These are phyloP conservation scores for Sporothrix globosa DNA, from an alignment of 2,329 filamentous ascomycete genomes.

Conservation along the genomic window DNA sequence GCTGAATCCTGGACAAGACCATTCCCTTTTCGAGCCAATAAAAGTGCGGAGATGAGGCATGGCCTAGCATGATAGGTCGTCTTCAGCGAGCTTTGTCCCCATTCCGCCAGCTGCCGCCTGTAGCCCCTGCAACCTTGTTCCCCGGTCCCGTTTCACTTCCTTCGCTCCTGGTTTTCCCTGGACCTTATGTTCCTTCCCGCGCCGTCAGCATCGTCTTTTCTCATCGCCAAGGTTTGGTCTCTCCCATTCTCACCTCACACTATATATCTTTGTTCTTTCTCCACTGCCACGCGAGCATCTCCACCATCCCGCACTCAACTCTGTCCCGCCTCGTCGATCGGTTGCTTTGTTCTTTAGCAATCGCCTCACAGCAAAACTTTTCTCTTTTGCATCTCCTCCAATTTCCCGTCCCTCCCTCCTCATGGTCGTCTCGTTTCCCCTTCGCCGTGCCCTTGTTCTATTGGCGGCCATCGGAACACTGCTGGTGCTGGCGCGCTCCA, in stretches of 20 bases:
- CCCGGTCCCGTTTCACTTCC: no score
- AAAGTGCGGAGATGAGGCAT: no score
- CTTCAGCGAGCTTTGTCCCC: no score
- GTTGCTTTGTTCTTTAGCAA: no score
- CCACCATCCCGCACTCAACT: not conserved
- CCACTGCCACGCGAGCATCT: not conserved
- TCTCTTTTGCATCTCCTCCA: not conserved
- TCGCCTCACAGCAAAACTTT: no score
- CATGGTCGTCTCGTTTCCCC: slow-evolving; percentile 10
- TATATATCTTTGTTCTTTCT: not conserved
- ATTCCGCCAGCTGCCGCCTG: no score
- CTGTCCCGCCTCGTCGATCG: not conserved
- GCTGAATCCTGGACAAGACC: no score
- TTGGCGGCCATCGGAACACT: not conserved
- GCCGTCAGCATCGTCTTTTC: not conserved
- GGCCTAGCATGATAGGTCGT: no score
- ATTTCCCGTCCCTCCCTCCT: not conserved
- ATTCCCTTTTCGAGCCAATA: no score
- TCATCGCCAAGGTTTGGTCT: slow-evolving; percentile 12
- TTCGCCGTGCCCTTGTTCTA: slow-evolving; percentile 1
- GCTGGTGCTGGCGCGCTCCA: not conserved
- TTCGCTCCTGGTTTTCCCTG: no score
- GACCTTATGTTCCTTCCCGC: no score
- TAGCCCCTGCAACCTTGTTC: no score
- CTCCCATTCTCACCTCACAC: not conserved